Evolutionary conservation across 371 early-diverging fungal genomes (phyloP).

Genomic region (Catenaria anguillulae): DNA sequence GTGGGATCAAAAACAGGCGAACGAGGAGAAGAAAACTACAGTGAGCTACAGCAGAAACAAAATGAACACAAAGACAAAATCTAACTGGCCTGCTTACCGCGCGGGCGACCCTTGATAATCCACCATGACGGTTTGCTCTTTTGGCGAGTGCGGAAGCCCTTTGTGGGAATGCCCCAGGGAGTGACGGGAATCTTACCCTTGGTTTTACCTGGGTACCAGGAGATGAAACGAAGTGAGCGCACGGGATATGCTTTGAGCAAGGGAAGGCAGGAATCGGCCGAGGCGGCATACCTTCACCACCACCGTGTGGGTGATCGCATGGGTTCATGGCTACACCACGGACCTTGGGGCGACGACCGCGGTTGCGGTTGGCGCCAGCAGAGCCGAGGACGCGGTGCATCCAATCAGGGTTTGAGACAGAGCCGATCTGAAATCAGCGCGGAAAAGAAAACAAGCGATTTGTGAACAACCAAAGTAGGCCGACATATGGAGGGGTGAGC

Average conservation of each 20-base stretch:
- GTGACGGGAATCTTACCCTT: slow-evolving; percentile 55
- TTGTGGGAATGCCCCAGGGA: slow-evolving; percentile 90
- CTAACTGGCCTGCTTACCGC: background rate
- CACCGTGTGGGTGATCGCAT: slow-evolving; percentile 83
- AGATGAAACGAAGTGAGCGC: no score
- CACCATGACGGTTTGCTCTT: slow-evolving; percentile 35
- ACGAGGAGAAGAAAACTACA: no score
- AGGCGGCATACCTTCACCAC: slow-evolving; percentile 90
- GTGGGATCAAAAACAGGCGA: no score
- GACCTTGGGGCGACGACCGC: slow-evolving; percentile 95
- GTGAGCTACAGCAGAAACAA: no score
- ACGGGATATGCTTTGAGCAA: no score
- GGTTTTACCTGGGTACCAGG: slow-evolving; percentile 31
- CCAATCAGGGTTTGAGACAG: slow-evolving; percentile 82
- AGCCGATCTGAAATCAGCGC: slow-evolving; percentile 40
- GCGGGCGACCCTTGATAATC: slow-evolving; percentile 4
- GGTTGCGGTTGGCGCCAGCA: slow-evolving; percentile 73
- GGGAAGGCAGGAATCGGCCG: slow-evolving; percentile 99
- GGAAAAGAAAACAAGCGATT: no score
- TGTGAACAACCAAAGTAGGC: no score
- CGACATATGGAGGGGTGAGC: background rate
- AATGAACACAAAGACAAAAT: background rate
- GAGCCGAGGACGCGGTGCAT: slow-evolving; percentile 77
- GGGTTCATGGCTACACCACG: slow-evolving; percentile 99
- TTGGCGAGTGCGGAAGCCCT: slow-evolving; percentile 87